Base-by-base conservation (phyloP, 106 monocot genomes). In the Apostasia ramifera region DNA sequence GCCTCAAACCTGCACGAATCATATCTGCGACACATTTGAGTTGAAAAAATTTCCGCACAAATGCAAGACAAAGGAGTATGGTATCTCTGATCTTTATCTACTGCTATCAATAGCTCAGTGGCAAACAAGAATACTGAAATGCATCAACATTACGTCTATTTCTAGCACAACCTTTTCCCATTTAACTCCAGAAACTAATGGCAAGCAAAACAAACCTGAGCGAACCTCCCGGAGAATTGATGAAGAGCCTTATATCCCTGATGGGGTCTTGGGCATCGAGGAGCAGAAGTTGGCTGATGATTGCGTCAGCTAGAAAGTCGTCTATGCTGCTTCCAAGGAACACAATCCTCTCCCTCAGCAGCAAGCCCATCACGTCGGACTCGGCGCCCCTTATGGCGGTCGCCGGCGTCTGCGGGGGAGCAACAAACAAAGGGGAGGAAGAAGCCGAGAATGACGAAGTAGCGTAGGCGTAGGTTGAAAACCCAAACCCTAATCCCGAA, bases 281-380 rank as follows among this genome's bases (percentile, higher is more conserved):
- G 37, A 97, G 84, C 40, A 97, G 67, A 6, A 89, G 77, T 80
- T 97, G 92, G 79, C 89, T 97, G 54, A 97, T 89, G 63, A 97
- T 81, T 6, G 86, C 86, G 57, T 97, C 92, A 8, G 95, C 95
- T 11, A 89, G 79, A 40, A 97, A 97, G 59, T 97, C 95, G 46
- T 91, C 82, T 47, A 95, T 81, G 72, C 73, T 62, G 73, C 76
- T 89, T 59, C 95, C 95, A 8, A 95, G 74, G 67, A 95, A 92
- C 62, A 95, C 89, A 50, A 95, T 95, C 74, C 95, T 70, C 80
- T 95, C 86, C 70, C 77, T 71, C 76, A 95, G 72, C 64, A 95
- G 74, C 76, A 95, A 45, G 2, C 92, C 88, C 92, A 92, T 86
- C 54, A 88, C 84, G 72, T 95, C 91, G 13, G 85, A 58, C 65